Percentiles rank a stretch among this genome's conserved stretches.
These are phyloP conservation scores for Prinsepia uniflora DNA, from an alignment of 306 rosid species.

Conservation along the genomic window DNA sequence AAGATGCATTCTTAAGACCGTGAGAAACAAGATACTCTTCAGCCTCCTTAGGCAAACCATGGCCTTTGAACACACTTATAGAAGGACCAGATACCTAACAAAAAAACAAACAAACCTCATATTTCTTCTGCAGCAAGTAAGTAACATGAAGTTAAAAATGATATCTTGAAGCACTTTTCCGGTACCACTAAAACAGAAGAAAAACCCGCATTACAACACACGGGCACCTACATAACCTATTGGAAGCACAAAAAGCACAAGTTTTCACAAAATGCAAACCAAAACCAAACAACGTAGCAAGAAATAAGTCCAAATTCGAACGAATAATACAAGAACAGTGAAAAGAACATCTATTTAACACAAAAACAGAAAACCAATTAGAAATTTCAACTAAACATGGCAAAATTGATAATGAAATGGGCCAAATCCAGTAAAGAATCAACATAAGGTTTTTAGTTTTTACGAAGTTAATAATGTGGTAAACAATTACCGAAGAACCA, in stretches of 20 bases:
- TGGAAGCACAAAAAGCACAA: neutral
- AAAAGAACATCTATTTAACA: neutral
- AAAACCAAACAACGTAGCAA: slow-evolving; percentile 6
- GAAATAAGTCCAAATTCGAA: neutral
- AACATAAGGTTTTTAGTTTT: neutral
- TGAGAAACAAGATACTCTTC: slow-evolving; percentile 58
- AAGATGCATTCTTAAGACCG: slow-evolving; percentile 64
- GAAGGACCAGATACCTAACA: slow-evolving; percentile 49
- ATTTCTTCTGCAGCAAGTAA: neutral
- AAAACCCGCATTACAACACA: neutral
- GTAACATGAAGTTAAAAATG: neutral
- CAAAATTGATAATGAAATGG: neutral
- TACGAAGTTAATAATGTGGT: neutral
- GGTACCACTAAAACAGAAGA: neutral
- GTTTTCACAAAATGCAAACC: neutral
- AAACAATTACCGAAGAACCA: slow-evolving; percentile 45
- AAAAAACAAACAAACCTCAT: slow-evolving; percentile 17
- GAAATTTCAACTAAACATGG: too few relatives aligned
- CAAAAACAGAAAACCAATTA: neutral
- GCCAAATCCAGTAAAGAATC: slow-evolving; percentile 5
- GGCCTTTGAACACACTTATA: slow-evolving; percentile 62
- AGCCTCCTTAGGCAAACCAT: slow-evolving; percentile 50
- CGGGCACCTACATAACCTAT: neutral
- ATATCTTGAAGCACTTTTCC: neutral
- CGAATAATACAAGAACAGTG: neutral